Evolutionary conservation across 768 basidiomycete genomes (phyloP).

Genomic region (Naganishia vaughanmartiniae): DNA sequence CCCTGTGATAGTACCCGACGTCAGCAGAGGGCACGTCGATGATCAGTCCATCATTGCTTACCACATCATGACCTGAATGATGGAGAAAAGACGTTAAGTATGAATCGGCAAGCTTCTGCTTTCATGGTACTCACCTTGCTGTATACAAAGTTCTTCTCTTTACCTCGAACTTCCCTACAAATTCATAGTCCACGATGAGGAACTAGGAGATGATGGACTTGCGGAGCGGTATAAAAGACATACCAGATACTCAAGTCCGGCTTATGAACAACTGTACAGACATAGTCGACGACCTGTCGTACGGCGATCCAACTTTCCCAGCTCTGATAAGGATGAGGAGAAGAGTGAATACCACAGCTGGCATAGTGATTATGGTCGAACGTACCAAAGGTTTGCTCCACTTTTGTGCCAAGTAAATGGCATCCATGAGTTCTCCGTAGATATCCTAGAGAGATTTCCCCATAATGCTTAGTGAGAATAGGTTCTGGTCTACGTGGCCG

Average conservation of each 20-base stretch:
- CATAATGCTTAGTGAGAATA: background rate
- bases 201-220: background rate
- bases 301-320: conserved; percentile 54
- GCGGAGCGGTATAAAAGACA: conserved; percentile 14
- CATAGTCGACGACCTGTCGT: conserved; percentile 56
- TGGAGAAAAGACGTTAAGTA: conserved; percentile 19
- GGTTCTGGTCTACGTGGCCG: background rate
- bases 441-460: conserved; percentile 68
- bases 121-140: conserved; percentile 63
- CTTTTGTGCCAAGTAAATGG: conserved; percentile 95
- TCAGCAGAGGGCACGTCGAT: background rate
- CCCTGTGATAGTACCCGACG: conserved; percentile 58
- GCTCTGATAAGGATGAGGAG: conserved; percentile 20
- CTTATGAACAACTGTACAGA: conserved; percentile 67
- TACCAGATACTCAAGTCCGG: conserved; percentile 69
- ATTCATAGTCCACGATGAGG: conserved; percentile 50
- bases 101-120: background rate
- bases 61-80: conserved; percentile 79
- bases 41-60: conserved; percentile 49
- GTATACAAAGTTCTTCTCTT: conserved; percentile 83
- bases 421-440: conserved; percentile 91
- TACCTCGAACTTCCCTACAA: conserved; percentile 88
- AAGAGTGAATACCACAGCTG: background rate
- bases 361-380: conserved; percentile 27
- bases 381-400: conserved; percentile 57